Evolutionary conservation across 345 rosid species (phyloP).

Genomic region (Eutrema heterophyllum): DNA sequence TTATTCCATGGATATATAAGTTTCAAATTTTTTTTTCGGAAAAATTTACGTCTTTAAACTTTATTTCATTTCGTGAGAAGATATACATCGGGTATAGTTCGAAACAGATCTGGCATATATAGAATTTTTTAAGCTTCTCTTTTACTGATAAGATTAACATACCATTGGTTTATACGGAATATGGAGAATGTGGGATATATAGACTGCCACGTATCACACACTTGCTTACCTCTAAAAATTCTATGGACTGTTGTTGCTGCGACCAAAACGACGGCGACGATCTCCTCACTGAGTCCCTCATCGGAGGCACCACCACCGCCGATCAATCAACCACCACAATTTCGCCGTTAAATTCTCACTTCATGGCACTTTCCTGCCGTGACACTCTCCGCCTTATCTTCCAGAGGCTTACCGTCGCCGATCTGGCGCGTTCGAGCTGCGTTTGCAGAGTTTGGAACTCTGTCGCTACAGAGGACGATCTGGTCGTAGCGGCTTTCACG

Average conservation of each 20-base stretch:
- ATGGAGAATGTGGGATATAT: background rate
- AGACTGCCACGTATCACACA: background rate
- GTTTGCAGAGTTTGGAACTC: constrained; percentile 65
- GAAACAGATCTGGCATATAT: too few relatives aligned
- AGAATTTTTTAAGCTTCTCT: too few relatives aligned
- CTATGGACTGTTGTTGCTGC: constrained; percentile 55
- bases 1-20: too few relatives aligned
- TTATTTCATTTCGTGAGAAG: too few relatives aligned
- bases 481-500: constrained; percentile 47
- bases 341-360: constrained; percentile 53
- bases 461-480: constrained; percentile 46
- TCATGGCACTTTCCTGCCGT: constrained; percentile 48
- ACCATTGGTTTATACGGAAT: too few relatives aligned
- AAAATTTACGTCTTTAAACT: too few relatives aligned
- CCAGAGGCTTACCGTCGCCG: constrained; percentile 48
- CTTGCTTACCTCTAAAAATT: background rate
- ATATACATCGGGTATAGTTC: too few relatives aligned
- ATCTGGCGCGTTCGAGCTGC: constrained; percentile 80
- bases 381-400: constrained; percentile 69
- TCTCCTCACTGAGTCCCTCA: constrained; percentile 11
- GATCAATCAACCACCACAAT: constrained; percentile 20
- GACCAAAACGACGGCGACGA: constrained; percentile 35
- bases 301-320: background rate
- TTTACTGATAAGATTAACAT: too few relatives aligned
- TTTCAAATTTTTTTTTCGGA: too few relatives aligned